phyloP scores from a whole-genome alignment of 495 filamentous ascomycete species.

The Annulohypoxylon nitens region DNA sequence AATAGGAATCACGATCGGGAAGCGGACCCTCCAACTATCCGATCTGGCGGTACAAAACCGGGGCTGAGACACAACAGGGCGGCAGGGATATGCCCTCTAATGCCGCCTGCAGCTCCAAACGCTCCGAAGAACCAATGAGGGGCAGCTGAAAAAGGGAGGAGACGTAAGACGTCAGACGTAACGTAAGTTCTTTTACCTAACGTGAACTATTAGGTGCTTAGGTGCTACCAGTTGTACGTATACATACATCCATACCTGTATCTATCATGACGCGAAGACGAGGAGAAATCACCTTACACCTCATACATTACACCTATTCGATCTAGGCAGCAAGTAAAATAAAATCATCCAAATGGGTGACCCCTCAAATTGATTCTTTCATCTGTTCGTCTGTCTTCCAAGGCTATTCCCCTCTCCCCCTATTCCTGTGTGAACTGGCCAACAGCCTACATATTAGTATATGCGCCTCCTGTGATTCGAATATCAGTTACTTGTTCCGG shows the following conservation, averaged over 20 bases:
- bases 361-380: background rate
- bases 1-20: constrained; percentile 26
- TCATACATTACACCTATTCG: background rate
- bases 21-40: constrained; percentile 37
- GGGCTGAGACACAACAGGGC: constrained; percentile 18
- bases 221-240: no score
- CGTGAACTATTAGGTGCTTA: background rate
- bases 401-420: background rate
- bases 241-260: background rate
- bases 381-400: background rate
- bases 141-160: constrained; percentile 9
- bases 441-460: constrained; percentile 4
- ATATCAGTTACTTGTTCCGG: background rate
- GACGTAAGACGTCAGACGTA: constrained; percentile 16
- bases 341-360: background rate
- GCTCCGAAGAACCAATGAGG: constrained; percentile 32
- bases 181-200: constrained; percentile 11
- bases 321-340: background rate
- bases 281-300: constrained; percentile 39
- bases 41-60: constrained; percentile 19
- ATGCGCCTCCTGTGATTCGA: constrained; percentile 22
- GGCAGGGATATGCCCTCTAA: background rate
- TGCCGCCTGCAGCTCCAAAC: background rate
- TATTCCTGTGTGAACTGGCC: background rate
- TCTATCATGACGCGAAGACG: constrained; percentile 43